A percentile compares a stretch with the other conserved stretches of the same genome.
Conservation (phyloP, 2,329 filamentous ascomycete species). For the Colletotrichum orbiculare region DNA sequence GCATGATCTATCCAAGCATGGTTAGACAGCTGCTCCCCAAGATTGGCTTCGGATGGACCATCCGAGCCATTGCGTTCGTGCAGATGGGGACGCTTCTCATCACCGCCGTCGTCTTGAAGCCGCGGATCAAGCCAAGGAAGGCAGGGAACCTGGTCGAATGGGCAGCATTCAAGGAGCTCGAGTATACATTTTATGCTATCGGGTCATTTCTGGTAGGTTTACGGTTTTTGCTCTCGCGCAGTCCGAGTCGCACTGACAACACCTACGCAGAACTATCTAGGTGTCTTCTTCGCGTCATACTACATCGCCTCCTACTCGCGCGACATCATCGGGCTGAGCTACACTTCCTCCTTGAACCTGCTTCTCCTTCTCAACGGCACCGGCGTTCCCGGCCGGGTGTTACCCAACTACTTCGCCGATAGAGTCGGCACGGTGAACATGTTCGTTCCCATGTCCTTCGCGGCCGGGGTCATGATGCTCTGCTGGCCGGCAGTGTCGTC, state of each 20-base stretch:
- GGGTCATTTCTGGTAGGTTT: slow-evolving; percentile 43
- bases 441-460: slow-evolving; percentile 60
- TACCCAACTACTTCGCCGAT: slow-evolving; percentile 70
- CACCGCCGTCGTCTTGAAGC: slow-evolving; percentile 52
- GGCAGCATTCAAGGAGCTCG: slow-evolving; percentile 56
- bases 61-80: slow-evolving; percentile 70
- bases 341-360: slow-evolving; percentile 66
- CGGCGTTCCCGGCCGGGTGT: slow-evolving; percentile 66
- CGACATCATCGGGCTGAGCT: slow-evolving; percentile 54
- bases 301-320: slow-evolving; percentile 65
- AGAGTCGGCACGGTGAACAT: slow-evolving; percentile 69
- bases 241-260: slow-evolving; percentile 11
- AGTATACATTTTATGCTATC: slow-evolving; percentile 55
- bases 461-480: slow-evolving; percentile 58
- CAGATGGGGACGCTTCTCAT: slow-evolving; percentile 55
- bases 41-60: slow-evolving; percentile 69
- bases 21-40: slow-evolving; percentile 66
- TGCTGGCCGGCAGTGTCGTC: slow-evolving; percentile 68
- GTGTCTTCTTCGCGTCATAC: slow-evolving; percentile 69
- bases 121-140: slow-evolving; percentile 54
- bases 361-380: slow-evolving; percentile 74
- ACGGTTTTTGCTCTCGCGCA: not conserved
- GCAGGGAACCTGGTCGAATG: slow-evolving; percentile 56
- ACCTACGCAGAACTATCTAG: slow-evolving; percentile 55
- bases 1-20: slow-evolving; percentile 64